These are phyloP conservation scores for Phaeosphaeriaceae sp. DNA, from an alignment of 2,329 filamentous ascomycete genomes.

Conservation along the genomic window DNA sequence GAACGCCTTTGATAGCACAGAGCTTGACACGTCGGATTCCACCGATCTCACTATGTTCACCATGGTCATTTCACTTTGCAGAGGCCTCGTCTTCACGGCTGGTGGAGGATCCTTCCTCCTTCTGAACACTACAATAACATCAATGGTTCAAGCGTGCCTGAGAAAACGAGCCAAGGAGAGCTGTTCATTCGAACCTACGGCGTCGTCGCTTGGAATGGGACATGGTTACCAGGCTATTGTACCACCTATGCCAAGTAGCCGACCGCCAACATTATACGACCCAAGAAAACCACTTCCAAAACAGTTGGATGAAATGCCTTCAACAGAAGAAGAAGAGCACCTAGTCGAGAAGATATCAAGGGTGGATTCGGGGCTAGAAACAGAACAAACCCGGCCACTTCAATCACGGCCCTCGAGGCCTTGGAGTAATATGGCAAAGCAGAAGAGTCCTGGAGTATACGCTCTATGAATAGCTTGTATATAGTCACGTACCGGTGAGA, in stretches of 20 bases:
- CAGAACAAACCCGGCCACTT: constrained; percentile 23
- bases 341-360: constrained; percentile 11
- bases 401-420: constrained; percentile 32
- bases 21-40: constrained; percentile 19
- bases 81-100: constrained; percentile 22
- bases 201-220: constrained; percentile 36
- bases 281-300: constrained; percentile 18
- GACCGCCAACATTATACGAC: constrained; percentile 35
- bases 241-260: constrained; percentile 16
- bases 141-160: constrained; percentile 22
- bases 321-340: constrained; percentile 19
- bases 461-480: not conserved
- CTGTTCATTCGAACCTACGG: constrained; percentile 40
- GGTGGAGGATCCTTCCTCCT: constrained; percentile 26
- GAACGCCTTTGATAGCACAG: constrained; percentile 8
- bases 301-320: constrained; percentile 4
- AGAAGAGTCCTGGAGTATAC: not conserved
- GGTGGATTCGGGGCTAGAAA: constrained; percentile 18
- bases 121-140: constrained; percentile 20
- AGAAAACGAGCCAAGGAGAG: constrained; percentile 21
- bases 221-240: constrained; percentile 28
- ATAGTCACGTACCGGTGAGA: not conserved
- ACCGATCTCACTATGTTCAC: constrained; percentile 25
- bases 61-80: constrained; percentile 29
- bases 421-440: constrained; percentile 33